Evolutionary conservation across 192 early-diverging fungal genomes (phyloP).

Genomic region (Rhizophagus clarus): DNA sequence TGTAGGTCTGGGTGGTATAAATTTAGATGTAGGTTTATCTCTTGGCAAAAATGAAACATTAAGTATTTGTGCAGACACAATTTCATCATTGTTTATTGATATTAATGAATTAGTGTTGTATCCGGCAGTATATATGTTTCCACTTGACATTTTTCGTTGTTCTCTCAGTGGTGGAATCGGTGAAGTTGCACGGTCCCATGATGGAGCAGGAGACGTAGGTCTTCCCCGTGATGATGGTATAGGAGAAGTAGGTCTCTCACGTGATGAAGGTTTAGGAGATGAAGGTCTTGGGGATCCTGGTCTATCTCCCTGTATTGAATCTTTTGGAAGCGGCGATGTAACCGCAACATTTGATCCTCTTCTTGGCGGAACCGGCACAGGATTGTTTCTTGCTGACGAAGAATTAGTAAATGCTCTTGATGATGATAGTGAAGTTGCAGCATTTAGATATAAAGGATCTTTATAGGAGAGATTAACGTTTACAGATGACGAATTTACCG

Average conservation of each 20-base stretch:
- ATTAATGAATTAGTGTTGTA: not conserved
- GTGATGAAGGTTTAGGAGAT: not conserved
- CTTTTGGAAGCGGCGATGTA: not conserved
- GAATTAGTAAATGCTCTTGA: not conserved
- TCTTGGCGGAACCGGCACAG: not conserved
- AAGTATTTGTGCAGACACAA: not conserved
- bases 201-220: not conserved
- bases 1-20: not conserved
- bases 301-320: not conserved
- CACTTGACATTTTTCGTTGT: not conserved
- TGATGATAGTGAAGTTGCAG: not conserved
- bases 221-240: not conserved
- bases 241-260: constrained; percentile 2
- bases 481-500: not conserved
- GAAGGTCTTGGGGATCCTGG: not conserved
- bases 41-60: not conserved
- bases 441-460: not conserved
- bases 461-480: not conserved
- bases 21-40: not conserved
- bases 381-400: not conserved
- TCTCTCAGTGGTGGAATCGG: constrained; percentile 4
- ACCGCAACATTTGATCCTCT: not conserved
- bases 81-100: not conserved
- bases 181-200: not conserved
- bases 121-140: not conserved